Conservation (phyloP, 176 grass and related monocot species). For the Avena insularis region DNA sequence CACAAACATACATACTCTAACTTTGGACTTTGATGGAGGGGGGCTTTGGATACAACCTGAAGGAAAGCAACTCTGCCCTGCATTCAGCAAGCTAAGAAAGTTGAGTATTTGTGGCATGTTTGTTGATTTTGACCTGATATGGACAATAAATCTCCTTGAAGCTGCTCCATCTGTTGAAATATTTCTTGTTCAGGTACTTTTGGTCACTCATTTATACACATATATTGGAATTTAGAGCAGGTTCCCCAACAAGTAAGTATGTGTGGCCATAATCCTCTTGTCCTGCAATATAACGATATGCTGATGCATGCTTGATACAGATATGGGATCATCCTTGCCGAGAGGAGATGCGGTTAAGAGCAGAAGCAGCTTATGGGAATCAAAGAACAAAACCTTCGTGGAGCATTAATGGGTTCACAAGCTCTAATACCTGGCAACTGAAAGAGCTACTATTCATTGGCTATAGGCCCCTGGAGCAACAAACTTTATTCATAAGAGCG, state of each 20-base stretch:
- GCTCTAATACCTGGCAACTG: not conserved
- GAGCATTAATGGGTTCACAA: not conserved
- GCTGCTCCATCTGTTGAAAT: constrained; percentile 14
- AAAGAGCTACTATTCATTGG: not conserved
- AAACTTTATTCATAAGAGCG: not conserved
- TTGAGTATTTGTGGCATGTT: not conserved
- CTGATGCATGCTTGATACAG: not conserved
- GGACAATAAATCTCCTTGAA: constrained; percentile 3
- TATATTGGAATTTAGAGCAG: not conserved
- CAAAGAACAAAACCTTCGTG: not conserved
- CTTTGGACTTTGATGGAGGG: constrained; percentile 21
- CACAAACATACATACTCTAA: not conserved
- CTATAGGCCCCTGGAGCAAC: not conserved
- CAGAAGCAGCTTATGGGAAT: not conserved
- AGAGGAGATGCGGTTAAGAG: not conserved
- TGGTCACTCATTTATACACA: not conserved
- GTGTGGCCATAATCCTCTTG: not conserved
- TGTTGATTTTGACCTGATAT: not conserved
- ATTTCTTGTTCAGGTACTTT: not conserved
- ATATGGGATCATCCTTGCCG: not conserved
- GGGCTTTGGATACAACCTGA: constrained; percentile 12
- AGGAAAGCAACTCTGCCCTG: not conserved
- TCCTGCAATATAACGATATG: not conserved
- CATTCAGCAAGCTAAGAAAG: not conserved
- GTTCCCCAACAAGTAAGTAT: not conserved